Base-by-base conservation (phyloP, 2,329 filamentous ascomycete species). In the Penicillium palitans region DNA sequence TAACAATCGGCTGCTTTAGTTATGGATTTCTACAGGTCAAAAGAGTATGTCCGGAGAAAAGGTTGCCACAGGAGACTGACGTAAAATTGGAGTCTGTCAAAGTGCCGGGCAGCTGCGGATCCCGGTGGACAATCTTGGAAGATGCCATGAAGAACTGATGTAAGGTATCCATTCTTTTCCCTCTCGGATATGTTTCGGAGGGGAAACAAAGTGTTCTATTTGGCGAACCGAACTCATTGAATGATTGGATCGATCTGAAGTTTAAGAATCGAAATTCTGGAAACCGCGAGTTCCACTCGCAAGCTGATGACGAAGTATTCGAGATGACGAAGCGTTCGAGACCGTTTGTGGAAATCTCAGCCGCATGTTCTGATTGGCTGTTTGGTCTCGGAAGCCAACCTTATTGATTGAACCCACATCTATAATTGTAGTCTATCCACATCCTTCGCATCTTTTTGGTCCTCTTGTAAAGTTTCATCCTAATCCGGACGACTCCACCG, bases 341-440 rank as follows among this genome's bases (percentile, higher is more conserved):
- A 53, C 49, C 49, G 25, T 17, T n/a, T 24, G 49, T 48, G 55
- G 55, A 37, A 44, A 54, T 4, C 5, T 48, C 27, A 48, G 50
- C 55, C 55, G 29, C 55, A 54, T 10, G 6, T 24, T 29, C 4
- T 57, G 33, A 58, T 58, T 58, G 55, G 55, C 9, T 19, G 6
- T 3, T 8, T 6, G 5, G 1, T 6, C 4, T 40, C 41, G 29
- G 42, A 54, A 54, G 35, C 13, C n/a, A 58, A 58, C 55, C 55
- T 58, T 58, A 54, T 54, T 37, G 37, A 21, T 4, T 5, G 50
- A 46, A 33, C 15, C 50, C 55, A 42, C 55, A 54, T 48, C 13
- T 58, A 42, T 48, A 58, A 48, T 48, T 44, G 55, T 48, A 58
- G 55, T 47, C 3, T 54, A 57, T 54, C 55, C 55, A 41, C 52